These are phyloP conservation scores for Arctium lappa DNA, from an alignment of 129 eudicot genomes.

Conservation along the genomic window DNA sequence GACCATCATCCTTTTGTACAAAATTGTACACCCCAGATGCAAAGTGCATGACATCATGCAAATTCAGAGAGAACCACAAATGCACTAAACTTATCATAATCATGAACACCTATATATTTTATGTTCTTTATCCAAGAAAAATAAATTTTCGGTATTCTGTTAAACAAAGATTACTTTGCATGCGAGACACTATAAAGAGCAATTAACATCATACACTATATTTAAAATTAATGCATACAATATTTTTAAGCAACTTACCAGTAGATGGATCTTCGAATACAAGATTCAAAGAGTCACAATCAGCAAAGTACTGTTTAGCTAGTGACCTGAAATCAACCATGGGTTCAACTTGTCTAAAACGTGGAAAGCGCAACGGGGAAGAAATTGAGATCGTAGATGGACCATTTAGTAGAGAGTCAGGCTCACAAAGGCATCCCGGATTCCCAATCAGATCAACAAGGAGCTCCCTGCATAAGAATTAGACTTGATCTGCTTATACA, in stretches of 20 bases:
- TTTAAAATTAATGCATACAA: background rate
- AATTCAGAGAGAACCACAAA: background rate
- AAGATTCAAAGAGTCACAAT: constrained; percentile 65
- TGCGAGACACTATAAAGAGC: background rate
- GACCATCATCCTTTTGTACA: background rate
- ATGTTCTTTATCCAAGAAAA: background rate
- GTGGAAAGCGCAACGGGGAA: constrained; percentile 78
- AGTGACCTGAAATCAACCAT: constrained; percentile 55
- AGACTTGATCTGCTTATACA: constrained; percentile 15
- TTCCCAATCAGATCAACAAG: constrained; percentile 72
- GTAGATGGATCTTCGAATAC: constrained; percentile 58
- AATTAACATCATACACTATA: background rate
- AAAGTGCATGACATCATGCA: constrained; percentile 4
- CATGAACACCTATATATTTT: background rate
- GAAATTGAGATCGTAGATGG: constrained; percentile 78
- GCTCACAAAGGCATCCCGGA: constrained; percentile 75
- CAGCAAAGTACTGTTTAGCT: constrained; percentile 74
- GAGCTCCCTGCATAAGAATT: constrained; percentile 52
- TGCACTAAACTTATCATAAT: background rate
- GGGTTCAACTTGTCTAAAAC: constrained; percentile 69
- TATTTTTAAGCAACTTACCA: constrained; percentile 38
- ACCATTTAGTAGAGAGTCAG: constrained; percentile 78
- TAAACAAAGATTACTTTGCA: constrained; percentile 5
- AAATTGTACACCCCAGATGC: background rate
- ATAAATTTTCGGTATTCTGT: background rate